phyloP scores from a whole-genome alignment of 257 asterid genomes.

The Forsythia viridissima region DNA sequence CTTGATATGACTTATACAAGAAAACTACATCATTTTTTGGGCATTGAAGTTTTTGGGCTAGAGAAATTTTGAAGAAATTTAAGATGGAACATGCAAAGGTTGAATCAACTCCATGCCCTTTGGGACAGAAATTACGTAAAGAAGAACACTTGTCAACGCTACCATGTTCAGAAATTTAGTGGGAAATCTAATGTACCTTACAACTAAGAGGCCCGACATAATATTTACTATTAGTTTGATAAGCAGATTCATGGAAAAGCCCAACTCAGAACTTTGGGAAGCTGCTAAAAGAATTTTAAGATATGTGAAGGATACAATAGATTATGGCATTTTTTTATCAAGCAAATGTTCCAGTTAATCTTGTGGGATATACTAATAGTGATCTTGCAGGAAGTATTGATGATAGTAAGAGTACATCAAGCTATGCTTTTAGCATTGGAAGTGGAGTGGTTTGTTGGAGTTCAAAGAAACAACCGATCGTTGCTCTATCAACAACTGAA shows the following conservation, averaged over 20 bases:
- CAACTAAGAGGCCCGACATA: background rate
- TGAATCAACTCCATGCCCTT: background rate
- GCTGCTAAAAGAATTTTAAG: background rate
- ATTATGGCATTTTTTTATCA: background rate
- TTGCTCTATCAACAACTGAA: no score
- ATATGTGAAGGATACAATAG: background rate
- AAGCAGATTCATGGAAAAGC: background rate
- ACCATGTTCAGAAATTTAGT: no score
- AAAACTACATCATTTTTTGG: no score
- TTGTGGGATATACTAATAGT: background rate
- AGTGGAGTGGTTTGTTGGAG: background rate
- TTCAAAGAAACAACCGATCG: no score
- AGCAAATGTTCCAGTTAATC: background rate
- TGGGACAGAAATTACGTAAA: background rate
- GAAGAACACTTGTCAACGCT: background rate
- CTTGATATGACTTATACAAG: no score
- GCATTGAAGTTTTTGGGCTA: no score
- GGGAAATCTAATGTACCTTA: background rate
- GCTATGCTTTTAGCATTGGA: background rate
- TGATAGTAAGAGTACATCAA: background rate
- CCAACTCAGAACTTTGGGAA: background rate
- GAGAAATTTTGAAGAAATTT: no score
- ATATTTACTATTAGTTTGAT: background rate
- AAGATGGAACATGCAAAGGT: constrained; percentile 10
- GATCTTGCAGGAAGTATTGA: background rate